Conservation (phyloP, 2,329 filamentous ascomycete genomes). For the Dothideomycetes sp. region DNA sequence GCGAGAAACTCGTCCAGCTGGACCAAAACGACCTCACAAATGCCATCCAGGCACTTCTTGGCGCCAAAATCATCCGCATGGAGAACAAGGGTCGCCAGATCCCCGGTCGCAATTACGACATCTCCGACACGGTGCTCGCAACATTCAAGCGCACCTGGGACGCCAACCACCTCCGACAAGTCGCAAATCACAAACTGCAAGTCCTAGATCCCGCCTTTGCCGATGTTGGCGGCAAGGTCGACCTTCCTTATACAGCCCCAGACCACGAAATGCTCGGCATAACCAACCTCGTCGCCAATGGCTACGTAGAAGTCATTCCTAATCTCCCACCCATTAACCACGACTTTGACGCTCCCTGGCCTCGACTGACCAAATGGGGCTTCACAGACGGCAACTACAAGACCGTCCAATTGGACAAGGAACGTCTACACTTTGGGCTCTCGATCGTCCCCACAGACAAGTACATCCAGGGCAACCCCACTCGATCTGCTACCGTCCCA, state of each 20-base stretch:
- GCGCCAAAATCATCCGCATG: conserved; percentile 46
- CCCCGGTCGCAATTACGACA: conserved; percentile 50
- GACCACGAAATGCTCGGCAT: conserved; percentile 58
- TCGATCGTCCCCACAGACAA: conserved; percentile 45
- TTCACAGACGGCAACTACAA: conserved; percentile 63
- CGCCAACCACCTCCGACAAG: conserved; percentile 44
- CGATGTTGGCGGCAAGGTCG: conserved; percentile 22
- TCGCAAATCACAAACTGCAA: conserved; percentile 47
- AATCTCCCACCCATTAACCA: conserved; percentile 46
- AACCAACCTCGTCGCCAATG: conserved; percentile 51
- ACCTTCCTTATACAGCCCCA: conserved; percentile 44
- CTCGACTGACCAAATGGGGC: conserved; percentile 47
- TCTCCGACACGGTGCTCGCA: conserved; percentile 48
- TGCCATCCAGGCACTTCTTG: conserved; percentile 45
- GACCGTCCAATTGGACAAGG: conserved; percentile 55
- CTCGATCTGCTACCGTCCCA: conserved; percentile 7
- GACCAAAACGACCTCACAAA: conserved; percentile 25
- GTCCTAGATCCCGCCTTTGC: conserved; percentile 46
- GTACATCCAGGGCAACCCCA: conserved; percentile 30
- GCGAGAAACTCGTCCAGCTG: conserved; percentile 24
- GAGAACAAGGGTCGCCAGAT: conserved; percentile 48
- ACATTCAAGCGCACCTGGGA: conserved; percentile 46
- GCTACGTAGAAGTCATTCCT: conserved; percentile 43
- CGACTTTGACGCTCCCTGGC: conserved; percentile 26
- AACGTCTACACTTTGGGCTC: conserved; percentile 53